Evolutionary conservation across 352 stramenopile genomes (phyloP), one percentile per base, ranked within the genome.

Genomic region (Pythium rishiriense): DNA sequence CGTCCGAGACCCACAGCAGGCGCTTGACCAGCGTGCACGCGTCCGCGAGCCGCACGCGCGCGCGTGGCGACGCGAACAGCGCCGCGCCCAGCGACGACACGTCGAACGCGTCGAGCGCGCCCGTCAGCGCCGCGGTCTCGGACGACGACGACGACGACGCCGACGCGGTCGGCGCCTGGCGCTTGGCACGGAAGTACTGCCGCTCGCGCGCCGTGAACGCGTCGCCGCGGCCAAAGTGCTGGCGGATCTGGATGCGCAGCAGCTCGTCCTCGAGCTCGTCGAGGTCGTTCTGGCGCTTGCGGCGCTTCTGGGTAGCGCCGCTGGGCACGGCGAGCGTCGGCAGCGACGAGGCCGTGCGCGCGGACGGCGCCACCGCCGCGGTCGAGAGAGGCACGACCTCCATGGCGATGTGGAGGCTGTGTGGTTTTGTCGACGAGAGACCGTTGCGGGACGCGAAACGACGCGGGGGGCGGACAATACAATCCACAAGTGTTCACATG

Each of bases 241-340:
- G 73, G 25, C 76, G 76, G 43, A 81, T 72, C 62, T 81, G 70
- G 26, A 72, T 66, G 17, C 76, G 73, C 57, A 81, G 51, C 35
- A 74, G 70, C 47, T 84, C 75, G 14, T 83, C 75, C 50, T 81
- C 64, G 41, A 66, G 45, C 54, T 84, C 76, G 45, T 84, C 73
- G 25, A 84, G 73, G 21, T 78, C 73, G 45, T 82, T 84, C 50
- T 75, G 48, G 24, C 76, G 76, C 39, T 74, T 72, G 39, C 71
- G 73, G 50, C 71, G 79, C 42, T 75, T 72, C 41, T 69, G 61
- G 22, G 76, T 73, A 24, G 77, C 66, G 41, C 76, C 76, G 19
- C 65, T 73, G 28, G 73, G 73, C 37, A 72, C 61, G 0, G 71
- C 71, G 7, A 83, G 66, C 56, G 72, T 54, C 45, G 75, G 75